Base-by-base conservation (phyloP, 2,329 filamentous ascomycete species). In the Penicillium palitans region DNA sequence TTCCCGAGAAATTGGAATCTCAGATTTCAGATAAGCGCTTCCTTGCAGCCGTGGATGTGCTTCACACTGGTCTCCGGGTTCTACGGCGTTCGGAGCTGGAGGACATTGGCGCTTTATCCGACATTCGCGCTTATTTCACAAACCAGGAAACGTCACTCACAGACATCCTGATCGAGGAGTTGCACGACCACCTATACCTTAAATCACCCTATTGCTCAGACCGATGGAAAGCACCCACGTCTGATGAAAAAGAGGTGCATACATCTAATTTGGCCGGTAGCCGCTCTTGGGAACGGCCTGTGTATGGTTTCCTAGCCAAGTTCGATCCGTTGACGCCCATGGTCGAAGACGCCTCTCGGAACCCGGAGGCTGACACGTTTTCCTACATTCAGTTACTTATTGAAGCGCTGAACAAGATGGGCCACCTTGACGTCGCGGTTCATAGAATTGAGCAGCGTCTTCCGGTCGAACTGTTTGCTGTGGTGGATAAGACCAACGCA, bases 191-290 rank as follows among this genome's bases (percentile, higher is more conserved):
- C 76, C 82, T 99, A 4, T 99, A 99, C 72, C 85, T 99, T 40
- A 98, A 98, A 73, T 98, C 93, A 4, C 95, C 93, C 0, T 99
- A 99, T 72, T 98, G 93, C 71, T 92, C 96, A 72, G 91, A 96
- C 72, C 84, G 95, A 65, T 99, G 95, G 95, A 96, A 96, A 75
- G 85, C 84, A 58, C 85, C 96, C 59, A 65, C 60, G 7, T 65
- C 70, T 4, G 76, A 79, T 21, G 72, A 70, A 42, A 75, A 75
- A 41, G 75, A 75, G 35, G 63, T 51, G 25, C 67, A 58, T 63
- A 39, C 66, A 13, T 60, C 66, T n/a, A 69, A 59, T 42, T 67
- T 66, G 61, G 61, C 66, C 42, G 69, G 68, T 19, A 74, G 68
- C 21, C 72, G 76, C 52, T 72, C 78, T 2, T 81, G 83, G 72